Conservation (phyloP, 345 rosid species). For the Sonneratia alba region DNA sequence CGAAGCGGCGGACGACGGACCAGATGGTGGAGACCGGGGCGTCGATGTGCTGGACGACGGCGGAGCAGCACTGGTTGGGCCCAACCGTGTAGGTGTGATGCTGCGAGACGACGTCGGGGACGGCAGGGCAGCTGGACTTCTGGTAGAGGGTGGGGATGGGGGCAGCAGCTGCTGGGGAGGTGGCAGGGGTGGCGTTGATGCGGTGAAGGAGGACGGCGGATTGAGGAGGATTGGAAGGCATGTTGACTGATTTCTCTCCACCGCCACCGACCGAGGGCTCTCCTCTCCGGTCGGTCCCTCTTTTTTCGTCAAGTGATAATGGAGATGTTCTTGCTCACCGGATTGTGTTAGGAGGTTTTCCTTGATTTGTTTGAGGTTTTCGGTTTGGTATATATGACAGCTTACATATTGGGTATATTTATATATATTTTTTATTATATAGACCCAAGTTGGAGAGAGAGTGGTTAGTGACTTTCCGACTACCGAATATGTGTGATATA, state of each 20-base stretch:
- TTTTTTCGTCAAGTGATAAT: too few species aligned
- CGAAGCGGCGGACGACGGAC: slow-evolving; percentile 55
- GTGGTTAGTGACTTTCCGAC: too few species aligned
- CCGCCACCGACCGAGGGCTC: too few species aligned
- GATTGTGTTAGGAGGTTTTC: background rate
- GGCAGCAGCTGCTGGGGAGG: slow-evolving; percentile 16
- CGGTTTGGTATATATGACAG: background rate
- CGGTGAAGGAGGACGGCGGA: slow-evolving; percentile 17
- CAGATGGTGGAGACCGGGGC: slow-evolving; percentile 52
- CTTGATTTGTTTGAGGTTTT: background rate
- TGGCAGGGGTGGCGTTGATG: slow-evolving; percentile 8
- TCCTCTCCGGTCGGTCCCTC: background rate
- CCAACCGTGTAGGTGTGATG: slow-evolving; percentile 33
- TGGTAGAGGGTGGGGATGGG: slow-evolving; percentile 9
- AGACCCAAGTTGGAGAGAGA: too few species aligned
- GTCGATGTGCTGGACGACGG: slow-evolving; percentile 35
- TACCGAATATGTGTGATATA: too few species aligned
- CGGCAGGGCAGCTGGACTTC: slow-evolving; percentile 8
- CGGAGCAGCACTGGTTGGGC: slow-evolving; percentile 47
- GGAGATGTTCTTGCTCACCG: background rate
- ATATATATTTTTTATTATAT: too few species aligned
- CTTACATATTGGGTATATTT: too few species aligned
- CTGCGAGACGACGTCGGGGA: slow-evolving; percentile 32
- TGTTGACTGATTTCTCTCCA: background rate
- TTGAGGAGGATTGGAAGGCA: slow-evolving; percentile 11